phyloP scores from a whole-genome alignment of 495 filamentous ascomycete genomes.

The Entonaema liquescens region DNA sequence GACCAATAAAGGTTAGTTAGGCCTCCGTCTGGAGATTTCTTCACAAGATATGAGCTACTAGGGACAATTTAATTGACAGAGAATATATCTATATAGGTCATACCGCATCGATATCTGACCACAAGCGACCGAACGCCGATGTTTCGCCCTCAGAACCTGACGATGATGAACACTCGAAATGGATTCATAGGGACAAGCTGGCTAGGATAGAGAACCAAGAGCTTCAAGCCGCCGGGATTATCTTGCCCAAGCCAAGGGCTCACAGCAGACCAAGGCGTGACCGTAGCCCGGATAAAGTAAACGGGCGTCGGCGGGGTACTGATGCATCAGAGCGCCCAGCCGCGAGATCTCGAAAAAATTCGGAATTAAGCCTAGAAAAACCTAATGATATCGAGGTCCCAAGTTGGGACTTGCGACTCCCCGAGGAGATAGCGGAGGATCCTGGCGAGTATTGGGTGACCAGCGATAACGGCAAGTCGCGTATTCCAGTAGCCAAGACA shows the following conservation, averaged over 20 bases:
- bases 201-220: constrained; percentile 93
- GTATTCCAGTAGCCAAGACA: constrained; percentile 82
- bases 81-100: constrained; percentile 24
- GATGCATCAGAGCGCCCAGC: constrained; percentile 45
- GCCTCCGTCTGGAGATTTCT: not conserved
- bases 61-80: constrained; percentile 1
- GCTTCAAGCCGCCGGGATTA: constrained; percentile 84
- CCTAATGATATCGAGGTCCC: constrained; percentile 44
- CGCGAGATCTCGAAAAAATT: constrained; percentile 58
- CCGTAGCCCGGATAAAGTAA: constrained; percentile 43
- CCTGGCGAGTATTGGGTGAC: constrained; percentile 55
- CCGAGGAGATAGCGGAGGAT: constrained; percentile 82
- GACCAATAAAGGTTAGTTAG: constrained; percentile 35
- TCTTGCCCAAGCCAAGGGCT: constrained; percentile 69
- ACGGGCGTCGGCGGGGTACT: constrained; percentile 58
- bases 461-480: constrained; percentile 62
- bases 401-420: constrained; percentile 76
- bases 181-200: constrained; percentile 97
- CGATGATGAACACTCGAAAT: constrained; percentile 70
- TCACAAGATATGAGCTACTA: not conserved
- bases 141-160: constrained; percentile 14
- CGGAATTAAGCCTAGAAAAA: constrained; percentile 49
- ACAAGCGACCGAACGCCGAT: constrained; percentile 31
- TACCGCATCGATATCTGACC: constrained; percentile 23
- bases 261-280: constrained; percentile 65